Evolutionary conservation across 2,329 filamentous ascomycete species (phyloP).

Genomic region (Bipolaris gigantea): DNA sequence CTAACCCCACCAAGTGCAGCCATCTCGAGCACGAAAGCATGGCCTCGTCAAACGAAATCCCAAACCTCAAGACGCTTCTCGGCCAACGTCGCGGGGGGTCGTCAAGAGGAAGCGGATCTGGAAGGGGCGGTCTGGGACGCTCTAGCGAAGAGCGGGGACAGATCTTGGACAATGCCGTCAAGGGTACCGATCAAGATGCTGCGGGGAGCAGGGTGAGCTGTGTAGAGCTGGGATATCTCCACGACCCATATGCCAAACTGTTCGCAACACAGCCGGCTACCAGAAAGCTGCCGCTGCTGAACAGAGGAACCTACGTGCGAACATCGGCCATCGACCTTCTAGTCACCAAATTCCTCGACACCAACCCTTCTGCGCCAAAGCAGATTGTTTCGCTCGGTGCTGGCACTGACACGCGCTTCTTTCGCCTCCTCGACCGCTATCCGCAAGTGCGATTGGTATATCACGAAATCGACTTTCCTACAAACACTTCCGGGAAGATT

Average conservation of each 20-base stretch:
- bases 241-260: conserved; percentile 74
- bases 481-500: conserved; percentile 71
- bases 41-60: conserved; percentile 70
- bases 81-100: conserved; percentile 53
- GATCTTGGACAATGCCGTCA: conserved; percentile 72
- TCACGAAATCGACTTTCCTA: conserved; percentile 88
- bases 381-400: conserved; percentile 93
- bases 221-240: conserved; percentile 79
- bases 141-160: conserved; percentile 38
- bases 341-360: conserved; percentile 68
- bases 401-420: conserved; percentile 87
- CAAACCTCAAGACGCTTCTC: conserved; percentile 70
- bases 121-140: conserved; percentile 29
- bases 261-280: conserved; percentile 64
- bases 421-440: conserved; percentile 66
- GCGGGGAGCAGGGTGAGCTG: conserved; percentile 87
- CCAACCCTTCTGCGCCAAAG: conserved; percentile 48
- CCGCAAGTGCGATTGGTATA: conserved; percentile 63
- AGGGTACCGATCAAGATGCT: conserved; percentile 89
- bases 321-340: conserved; percentile 81
- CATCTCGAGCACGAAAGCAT: conserved; percentile 50
- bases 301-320: conserved; percentile 92
- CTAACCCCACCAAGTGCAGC: conserved; percentile 34
- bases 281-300: conserved; percentile 85
- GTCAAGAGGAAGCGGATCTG: conserved; percentile 53